Percentiles rank a stretch among this genome's conserved stretches.
Evolutionary conservation across 108 stramenopile species (phyloP).

Genomic region (Skeletonema marinoi): DNA sequence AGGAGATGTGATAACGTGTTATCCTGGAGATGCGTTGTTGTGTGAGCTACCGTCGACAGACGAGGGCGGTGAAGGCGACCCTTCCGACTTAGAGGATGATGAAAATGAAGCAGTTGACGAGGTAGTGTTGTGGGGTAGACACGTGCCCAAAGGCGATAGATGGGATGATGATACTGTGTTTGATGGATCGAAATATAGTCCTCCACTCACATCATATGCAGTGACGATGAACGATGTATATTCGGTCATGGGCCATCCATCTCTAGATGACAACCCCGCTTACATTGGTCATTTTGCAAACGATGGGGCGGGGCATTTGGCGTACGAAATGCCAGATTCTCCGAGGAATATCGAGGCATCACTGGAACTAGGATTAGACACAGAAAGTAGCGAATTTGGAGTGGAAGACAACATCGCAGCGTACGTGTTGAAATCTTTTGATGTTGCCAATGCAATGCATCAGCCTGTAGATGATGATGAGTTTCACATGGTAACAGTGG

Average conservation of each 20-base stretch:
- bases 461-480: constrained; percentile 19
- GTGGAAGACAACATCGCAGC: constrained; percentile 25
- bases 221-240: constrained; percentile 19
- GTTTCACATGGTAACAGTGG: constrained; percentile 40
- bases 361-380: no score
- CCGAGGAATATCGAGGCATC: constrained; percentile 4
- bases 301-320: constrained; percentile 44
- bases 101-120: constrained; percentile 22
- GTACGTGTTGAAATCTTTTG: constrained; percentile 29
- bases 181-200: constrained; percentile 11
- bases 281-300: constrained; percentile 51
- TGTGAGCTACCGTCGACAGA: constrained; percentile 17
- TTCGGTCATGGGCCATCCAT: constrained; percentile 40
- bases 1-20: constrained; percentile 50
- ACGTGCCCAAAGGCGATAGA: constrained; percentile 5
- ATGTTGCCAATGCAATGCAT: constrained; percentile 32
- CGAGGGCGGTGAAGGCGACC: neutral
- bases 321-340: constrained; percentile 10
- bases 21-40: constrained; percentile 49
- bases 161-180: constrained; percentile 29
- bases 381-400: neutral
- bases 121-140: constrained; percentile 31
- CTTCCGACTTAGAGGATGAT: constrained; percentile 16
- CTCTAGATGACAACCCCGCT: constrained; percentile 33
- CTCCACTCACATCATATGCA: constrained; percentile 33